phyloP scores from a whole-genome alignment of 306 rosid species.

The Vigna mungo region DNA sequence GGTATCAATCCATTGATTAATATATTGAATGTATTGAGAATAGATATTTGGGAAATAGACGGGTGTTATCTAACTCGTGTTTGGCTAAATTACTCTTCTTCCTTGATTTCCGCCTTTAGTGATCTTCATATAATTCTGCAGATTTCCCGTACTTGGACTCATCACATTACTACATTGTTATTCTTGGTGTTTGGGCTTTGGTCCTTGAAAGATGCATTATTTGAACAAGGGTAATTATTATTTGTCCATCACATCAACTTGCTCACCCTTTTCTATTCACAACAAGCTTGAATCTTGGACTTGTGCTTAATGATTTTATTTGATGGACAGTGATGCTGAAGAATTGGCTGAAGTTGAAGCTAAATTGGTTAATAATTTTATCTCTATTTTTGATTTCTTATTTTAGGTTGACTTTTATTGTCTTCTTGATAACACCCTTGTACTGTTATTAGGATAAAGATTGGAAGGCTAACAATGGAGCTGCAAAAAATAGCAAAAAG shows the following conservation, averaged over 20 bases:
- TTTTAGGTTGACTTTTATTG: constrained; percentile 1
- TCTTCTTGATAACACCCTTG: constrained; percentile 38
- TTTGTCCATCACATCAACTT: constrained; percentile 24
- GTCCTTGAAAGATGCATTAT: constrained; percentile 91
- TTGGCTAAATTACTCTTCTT: not conserved
- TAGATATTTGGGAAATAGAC: not conserved
- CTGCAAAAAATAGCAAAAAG: constrained; percentile 64
- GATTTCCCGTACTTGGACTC: constrained; percentile 87
- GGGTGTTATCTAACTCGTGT: constrained; percentile 34
- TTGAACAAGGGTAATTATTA: constrained; percentile 66
- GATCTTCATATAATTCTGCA: constrained; percentile 49
- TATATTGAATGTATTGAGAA: constrained; percentile 7
- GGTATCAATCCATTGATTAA: not conserved
- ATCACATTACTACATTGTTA: constrained; percentile 82
- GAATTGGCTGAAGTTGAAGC: constrained; percentile 98
- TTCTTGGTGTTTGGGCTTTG: constrained; percentile 89
- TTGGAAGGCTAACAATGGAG: constrained; percentile 60
- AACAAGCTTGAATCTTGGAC: constrained; percentile 2
- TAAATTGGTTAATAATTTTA: constrained; percentile 63
- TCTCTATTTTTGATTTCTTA: constrained; percentile 25
- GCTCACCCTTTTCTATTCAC: constrained; percentile 31
- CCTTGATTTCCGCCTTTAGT: constrained; percentile 16
- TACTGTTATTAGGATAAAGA: constrained; percentile 63
- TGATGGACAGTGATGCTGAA: constrained; percentile 70
- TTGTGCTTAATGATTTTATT: constrained; percentile 44